Conservation (phyloP, 768 basidiomycete species). For the Nevesoporus exiguus region DNA sequence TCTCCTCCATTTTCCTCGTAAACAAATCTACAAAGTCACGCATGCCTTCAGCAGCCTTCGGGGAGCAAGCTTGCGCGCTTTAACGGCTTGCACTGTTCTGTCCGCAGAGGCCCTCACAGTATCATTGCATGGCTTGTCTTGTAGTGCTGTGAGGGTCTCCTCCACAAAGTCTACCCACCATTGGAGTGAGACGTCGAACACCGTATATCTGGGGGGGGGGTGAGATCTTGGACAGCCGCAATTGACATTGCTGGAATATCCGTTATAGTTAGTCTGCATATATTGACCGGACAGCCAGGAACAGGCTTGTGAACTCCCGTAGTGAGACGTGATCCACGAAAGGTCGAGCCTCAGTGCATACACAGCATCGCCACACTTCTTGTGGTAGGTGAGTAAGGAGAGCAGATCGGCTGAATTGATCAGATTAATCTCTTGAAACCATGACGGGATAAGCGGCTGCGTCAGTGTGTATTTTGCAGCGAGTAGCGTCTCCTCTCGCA, state of each 20-base stretch:
- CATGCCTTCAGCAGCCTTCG: neutral
- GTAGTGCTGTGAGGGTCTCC: constrained; percentile 1
- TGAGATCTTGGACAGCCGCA: neutral
- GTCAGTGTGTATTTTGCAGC: neutral
- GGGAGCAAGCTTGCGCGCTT: neutral
- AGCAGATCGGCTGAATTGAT: neutral
- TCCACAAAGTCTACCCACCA: constrained; percentile 18
- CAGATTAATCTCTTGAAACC: neutral
- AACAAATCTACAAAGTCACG: neutral
- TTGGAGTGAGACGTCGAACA: neutral
- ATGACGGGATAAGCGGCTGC: neutral
- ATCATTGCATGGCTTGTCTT: constrained; percentile 19
- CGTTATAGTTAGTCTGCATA: too few species aligned
- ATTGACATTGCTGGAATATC: too few species aligned
- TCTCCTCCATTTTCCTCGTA: neutral
- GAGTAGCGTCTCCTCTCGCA: neutral
- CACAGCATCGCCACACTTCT: neutral
- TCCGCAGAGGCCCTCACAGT: neutral
- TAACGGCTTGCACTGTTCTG: neutral
- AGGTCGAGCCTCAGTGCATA: neutral
- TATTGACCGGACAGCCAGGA: neutral
- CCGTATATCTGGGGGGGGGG: neutral
- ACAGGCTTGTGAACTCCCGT: neutral
- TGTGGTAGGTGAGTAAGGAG: neutral
- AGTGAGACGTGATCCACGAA: constrained; percentile 1